A percentile compares a stretch with the other conserved stretches of the same genome.
Evolutionary conservation across 2,329 filamentous ascomycete genomes (phyloP).

Genomic region (Bipolaris sorokiniana): DNA sequence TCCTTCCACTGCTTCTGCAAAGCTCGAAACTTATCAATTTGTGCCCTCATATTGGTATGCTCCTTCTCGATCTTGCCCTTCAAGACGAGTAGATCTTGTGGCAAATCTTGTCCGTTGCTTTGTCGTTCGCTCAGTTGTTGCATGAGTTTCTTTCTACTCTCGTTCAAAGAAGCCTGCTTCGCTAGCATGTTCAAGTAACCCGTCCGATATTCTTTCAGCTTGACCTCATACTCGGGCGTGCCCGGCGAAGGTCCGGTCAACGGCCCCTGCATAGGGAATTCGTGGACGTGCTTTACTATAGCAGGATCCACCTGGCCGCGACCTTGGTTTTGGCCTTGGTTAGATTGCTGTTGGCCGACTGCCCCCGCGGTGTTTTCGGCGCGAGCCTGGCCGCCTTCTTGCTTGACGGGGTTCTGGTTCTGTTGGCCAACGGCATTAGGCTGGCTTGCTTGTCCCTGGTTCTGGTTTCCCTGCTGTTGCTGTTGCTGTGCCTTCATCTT

Average conservation of each 20-base stretch:
- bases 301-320: conserved; percentile 33
- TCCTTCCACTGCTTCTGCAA: conserved; percentile 44
- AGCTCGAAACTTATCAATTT: conserved; percentile 45
- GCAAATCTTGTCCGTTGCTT: conserved; percentile 42
- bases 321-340: conserved; percentile 15
- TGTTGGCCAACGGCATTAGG: conserved; percentile 38
- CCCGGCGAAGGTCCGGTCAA: conserved; percentile 34
- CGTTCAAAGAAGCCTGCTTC: conserved; percentile 38
- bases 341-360: conserved; percentile 18
- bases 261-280: conserved; percentile 44
- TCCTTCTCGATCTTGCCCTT: conserved; percentile 41
- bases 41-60: conserved; percentile 37
- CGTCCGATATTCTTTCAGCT: conserved; percentile 45
- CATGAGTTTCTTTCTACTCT: conserved; percentile 34
- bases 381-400: conserved; percentile 24
- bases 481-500: conserved; percentile 39
- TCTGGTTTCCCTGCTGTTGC: conserved; percentile 26
- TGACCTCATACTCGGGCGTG: conserved; percentile 45
- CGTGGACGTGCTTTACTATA: conserved; percentile 48
- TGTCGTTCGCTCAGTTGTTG: conserved; percentile 42
- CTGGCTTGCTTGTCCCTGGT: conserved; percentile 31
- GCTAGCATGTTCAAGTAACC: conserved; percentile 45
- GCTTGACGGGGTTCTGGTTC: conserved; percentile 34
- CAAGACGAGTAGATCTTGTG: conserved; percentile 35
- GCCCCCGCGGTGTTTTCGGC: conserved; percentile 9